phyloP scores from a whole-genome alignment of 768 basidiomycete species.

The Mycena metata region DNA sequence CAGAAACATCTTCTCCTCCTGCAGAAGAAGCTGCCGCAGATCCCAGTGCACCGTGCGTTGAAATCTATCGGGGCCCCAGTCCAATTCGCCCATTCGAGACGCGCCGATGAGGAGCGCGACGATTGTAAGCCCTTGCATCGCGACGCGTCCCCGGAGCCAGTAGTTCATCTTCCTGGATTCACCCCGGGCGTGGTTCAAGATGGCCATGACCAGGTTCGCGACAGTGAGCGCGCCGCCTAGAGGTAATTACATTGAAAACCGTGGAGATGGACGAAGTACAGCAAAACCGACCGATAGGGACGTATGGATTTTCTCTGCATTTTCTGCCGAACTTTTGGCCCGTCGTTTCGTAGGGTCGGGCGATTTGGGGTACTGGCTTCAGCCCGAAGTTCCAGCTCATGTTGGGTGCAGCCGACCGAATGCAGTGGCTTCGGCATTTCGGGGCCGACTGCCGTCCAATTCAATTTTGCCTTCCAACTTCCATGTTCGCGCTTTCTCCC shows the following conservation, averaged over 20 bases:
- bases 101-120: conserved; percentile 59
- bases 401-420: neutral
- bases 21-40: conserved; percentile 37
- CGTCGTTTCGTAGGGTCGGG: conserved; percentile 50
- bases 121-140: conserved; percentile 70
- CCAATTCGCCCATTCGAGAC: conserved; percentile 38
- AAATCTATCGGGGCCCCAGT: conserved; percentile 38
- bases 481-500: conserved; percentile 9
- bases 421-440: neutral
- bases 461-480: neutral
- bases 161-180: conserved; percentile 63
- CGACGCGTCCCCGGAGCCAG: conserved; percentile 71
- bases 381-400: conserved; percentile 39
- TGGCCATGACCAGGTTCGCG: conserved; percentile 67
- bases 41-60: conserved; percentile 39
- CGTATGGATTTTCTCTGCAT: conserved; percentile 70
- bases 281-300: conserved; percentile 65
- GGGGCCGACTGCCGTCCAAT: neutral
- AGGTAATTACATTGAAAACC: neutral
- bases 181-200: conserved; percentile 62
- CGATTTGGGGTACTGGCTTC: conserved; percentile 34
- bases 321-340: conserved; percentile 58
- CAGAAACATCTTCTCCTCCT: conserved; percentile 36
- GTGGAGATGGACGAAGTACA: neutral
- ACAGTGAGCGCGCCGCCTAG: conserved; percentile 62